Evolutionary conservation across 2,329 filamentous ascomycete species (phyloP).

Genomic region (Xylaria sp.): DNA sequence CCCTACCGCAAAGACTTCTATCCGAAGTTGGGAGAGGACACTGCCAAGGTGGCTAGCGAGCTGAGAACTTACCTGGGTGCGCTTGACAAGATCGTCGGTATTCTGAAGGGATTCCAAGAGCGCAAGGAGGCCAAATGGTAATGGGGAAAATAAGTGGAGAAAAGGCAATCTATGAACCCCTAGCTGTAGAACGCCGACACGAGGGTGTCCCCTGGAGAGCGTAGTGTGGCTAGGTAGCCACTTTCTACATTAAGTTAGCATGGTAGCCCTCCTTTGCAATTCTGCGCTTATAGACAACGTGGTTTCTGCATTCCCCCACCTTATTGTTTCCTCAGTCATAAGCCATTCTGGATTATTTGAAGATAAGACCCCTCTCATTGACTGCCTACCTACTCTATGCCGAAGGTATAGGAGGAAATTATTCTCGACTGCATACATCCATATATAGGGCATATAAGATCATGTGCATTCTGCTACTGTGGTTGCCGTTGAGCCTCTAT

Average conservation of each 20-base stretch:
- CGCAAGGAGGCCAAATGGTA: conserved; percentile 63
- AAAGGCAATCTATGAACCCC: background rate
- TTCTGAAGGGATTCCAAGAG: conserved; percentile 65
- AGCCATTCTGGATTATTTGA: background rate
- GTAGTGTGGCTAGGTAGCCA: background rate
- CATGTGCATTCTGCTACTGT: too few species aligned
- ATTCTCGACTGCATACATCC: background rate
- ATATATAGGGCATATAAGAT: too few species aligned
- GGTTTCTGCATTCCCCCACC: background rate
- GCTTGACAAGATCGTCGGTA: conserved; percentile 76
- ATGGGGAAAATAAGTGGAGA: conserved; percentile 2
- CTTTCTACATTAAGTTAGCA: background rate
- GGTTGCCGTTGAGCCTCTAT: too few species aligned
- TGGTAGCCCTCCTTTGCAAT: background rate
- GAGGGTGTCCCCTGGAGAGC: background rate
- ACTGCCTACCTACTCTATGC: background rate
- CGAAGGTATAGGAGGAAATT: background rate
- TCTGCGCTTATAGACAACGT: background rate
- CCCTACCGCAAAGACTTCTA: conserved; percentile 96
- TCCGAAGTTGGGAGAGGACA: conserved; percentile 74
- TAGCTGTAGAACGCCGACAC: background rate
- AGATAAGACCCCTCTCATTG: background rate
- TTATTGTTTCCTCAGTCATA: too few species aligned
- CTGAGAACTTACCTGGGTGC: conserved; percentile 74
- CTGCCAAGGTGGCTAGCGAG: conserved; percentile 63